Evolutionary conservation across 306 rosid genomes (phyloP).

Genomic region (Glycine latifolia): DNA sequence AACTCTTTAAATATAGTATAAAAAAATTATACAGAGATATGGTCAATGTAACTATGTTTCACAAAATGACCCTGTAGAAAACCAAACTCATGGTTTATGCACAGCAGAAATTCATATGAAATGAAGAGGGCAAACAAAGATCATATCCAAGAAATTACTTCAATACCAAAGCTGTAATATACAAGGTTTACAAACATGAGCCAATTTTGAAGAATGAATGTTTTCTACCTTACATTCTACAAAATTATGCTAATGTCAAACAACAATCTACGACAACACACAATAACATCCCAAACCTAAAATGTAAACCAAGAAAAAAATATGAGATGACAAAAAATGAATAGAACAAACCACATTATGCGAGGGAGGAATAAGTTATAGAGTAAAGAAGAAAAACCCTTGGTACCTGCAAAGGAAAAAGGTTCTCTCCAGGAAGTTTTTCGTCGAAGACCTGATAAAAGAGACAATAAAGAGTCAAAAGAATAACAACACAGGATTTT

Average conservation of each 20-base stretch:
- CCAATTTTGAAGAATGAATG: constrained; percentile 7
- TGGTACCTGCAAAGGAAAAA: constrained; percentile 88
- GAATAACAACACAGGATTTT: constrained; percentile 31
- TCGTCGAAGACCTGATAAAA: constrained; percentile 85
- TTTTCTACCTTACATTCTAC: constrained; percentile 35
- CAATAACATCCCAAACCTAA: constrained; percentile 30
- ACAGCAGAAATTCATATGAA: constrained; percentile 21
- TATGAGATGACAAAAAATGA: constrained; percentile 25
- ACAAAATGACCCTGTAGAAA: constrained; percentile 11
- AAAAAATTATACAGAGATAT: too few species aligned
- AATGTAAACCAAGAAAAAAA: constrained; percentile 33
- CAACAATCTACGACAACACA: constrained; percentile 31
- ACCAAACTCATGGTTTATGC: constrained; percentile 10
- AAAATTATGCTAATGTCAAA: constrained; percentile 1
- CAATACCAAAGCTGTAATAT: constrained; percentile 6
- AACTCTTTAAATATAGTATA: too few species aligned
- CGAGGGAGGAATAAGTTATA: constrained; percentile 23
- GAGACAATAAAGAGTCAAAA: constrained; percentile 33
- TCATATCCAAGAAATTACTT: constrained; percentile 21
- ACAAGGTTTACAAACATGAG: constrained; percentile 32
- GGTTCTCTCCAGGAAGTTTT: constrained; percentile 89
- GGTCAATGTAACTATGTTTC: not conserved
- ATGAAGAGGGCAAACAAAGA: constrained; percentile 7
- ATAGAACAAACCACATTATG: constrained; percentile 33
- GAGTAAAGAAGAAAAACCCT: constrained; percentile 29